These are phyloP conservation scores for Ambrosia artemisiifolia DNA, from an alignment of 129 eudicot species.

Conservation along the genomic window DNA sequence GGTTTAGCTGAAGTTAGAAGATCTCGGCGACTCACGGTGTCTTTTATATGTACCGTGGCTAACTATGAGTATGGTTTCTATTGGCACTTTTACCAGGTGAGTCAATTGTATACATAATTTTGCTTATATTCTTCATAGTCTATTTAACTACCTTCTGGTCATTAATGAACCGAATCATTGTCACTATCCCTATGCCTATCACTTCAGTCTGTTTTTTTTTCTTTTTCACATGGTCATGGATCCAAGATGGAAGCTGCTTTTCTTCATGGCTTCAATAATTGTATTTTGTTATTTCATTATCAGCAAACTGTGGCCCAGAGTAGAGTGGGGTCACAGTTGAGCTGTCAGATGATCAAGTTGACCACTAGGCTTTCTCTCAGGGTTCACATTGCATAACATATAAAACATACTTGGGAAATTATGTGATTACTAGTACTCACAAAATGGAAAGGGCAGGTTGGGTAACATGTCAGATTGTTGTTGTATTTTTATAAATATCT, in stretches of 20 bases:
- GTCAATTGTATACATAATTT: conserved; percentile 26
- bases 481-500: neutral
- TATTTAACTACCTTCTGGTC: neutral
- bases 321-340: neutral
- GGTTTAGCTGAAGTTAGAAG: conserved; percentile 88
- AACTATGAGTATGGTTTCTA: conserved; percentile 86
- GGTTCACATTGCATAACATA: neutral
- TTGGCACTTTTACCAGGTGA: conserved; percentile 96
- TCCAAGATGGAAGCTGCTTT: conserved; percentile 10
- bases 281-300: neutral
- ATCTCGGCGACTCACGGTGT: conserved; percentile 82
- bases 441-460: neutral
- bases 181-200: neutral
- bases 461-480: neutral
- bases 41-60: conserved; percentile 86
- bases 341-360: conserved; percentile 11
- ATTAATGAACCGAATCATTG: conserved; percentile 2
- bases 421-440: neutral
- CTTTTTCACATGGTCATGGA: neutral
- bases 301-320: conserved; percentile 4
- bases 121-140: too few species aligned
- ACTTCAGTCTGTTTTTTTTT: neutral
- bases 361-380: conserved; percentile 9
- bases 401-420: neutral
- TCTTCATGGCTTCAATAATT: neutral